Evolutionary conservation across 345 rosid species (phyloP).

Genomic region (Mercurialis annua): DNA sequence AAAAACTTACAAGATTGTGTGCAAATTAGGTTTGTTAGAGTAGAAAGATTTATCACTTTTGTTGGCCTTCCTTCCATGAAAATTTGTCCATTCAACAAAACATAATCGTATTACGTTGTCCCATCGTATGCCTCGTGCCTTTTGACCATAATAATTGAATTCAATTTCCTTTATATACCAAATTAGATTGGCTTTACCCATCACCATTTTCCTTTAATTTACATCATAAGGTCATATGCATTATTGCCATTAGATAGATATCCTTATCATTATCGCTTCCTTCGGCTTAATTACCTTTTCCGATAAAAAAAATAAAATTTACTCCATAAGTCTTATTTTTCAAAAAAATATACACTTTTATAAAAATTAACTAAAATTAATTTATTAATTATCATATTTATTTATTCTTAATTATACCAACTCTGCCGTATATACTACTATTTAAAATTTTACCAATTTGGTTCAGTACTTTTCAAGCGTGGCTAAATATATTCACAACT

Average conservation of each 20-base stretch:
- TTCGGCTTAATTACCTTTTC: no score
- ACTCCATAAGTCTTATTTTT: no score
- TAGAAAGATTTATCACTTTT: not conserved
- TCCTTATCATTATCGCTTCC: not conserved
- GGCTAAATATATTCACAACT: no score
- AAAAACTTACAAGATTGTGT: no score
- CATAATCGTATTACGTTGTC: conserved; percentile 13
- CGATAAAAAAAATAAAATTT: no score
- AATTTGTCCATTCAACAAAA: conserved; percentile 10
- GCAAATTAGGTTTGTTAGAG: not conserved
- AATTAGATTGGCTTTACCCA: not conserved
- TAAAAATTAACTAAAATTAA: no score
- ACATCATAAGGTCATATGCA: not conserved
- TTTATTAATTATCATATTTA: no score
- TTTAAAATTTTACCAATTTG: no score
- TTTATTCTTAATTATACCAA: no score
- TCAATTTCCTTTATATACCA: not conserved
- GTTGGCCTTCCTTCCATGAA: not conserved
- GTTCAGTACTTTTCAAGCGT: no score
- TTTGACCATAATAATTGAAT: conserved; percentile 25
- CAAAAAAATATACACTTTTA: no score
- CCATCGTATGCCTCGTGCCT: conserved; percentile 21
- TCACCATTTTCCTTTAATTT: not conserved
- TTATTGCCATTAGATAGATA: not conserved
- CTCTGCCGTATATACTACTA: no score